Percentiles rank a stretch among this genome's conserved stretches.
These are phyloP conservation scores for Coemansia guatemalensis DNA, from an alignment of 192 early-diverging fungal species.

Conservation along the genomic window DNA sequence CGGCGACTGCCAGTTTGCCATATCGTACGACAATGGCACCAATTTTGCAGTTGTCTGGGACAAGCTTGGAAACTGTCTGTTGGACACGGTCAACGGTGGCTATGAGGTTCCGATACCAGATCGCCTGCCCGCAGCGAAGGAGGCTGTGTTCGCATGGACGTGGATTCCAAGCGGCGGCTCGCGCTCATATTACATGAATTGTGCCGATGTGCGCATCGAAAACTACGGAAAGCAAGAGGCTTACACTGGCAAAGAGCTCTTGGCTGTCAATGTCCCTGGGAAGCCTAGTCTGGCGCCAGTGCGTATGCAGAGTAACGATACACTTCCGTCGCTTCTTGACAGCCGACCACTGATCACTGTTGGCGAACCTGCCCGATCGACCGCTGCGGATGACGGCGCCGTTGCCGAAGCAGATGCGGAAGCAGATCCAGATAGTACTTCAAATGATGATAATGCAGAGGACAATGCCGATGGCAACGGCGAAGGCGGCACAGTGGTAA, in stretches of 20 bases:
- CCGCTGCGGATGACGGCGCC: not conserved
- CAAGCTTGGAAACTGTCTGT: slow-evolving; percentile 47
- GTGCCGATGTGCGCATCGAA: slow-evolving; percentile 42
- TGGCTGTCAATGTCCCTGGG: slow-evolving; percentile 44
- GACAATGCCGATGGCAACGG: slow-evolving; percentile 1
- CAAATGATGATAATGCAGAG: not conserved
- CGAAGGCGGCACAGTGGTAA: slow-evolving; percentile 18
- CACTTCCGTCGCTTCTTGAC: slow-evolving; percentile 23
- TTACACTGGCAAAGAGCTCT: slow-evolving; percentile 44
- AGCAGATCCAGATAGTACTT: not conserved
- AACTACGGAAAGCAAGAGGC: slow-evolving; percentile 43
- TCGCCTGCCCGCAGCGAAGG: slow-evolving; percentile 52
- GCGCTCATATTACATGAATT: slow-evolving; percentile 46
- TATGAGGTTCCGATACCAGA: slow-evolving; percentile 56
- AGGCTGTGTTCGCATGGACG: slow-evolving; percentile 55
- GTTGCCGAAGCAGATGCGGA: not conserved
- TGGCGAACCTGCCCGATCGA: slow-evolving; percentile 17
- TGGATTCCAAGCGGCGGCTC: slow-evolving; percentile 32
- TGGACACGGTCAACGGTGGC: slow-evolving; percentile 40
- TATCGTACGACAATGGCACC: slow-evolving; percentile 53
- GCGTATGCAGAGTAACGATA: slow-evolving; percentile 17
- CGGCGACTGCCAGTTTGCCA: slow-evolving; percentile 52
- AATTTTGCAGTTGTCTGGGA: slow-evolving; percentile 61
- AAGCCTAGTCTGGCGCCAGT: slow-evolving; percentile 26
- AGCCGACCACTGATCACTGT: slow-evolving; percentile 28